These are phyloP conservation scores for Arctostaphylos glauca DNA, from an alignment of 148 eudicot species.

Conservation along the genomic window DNA sequence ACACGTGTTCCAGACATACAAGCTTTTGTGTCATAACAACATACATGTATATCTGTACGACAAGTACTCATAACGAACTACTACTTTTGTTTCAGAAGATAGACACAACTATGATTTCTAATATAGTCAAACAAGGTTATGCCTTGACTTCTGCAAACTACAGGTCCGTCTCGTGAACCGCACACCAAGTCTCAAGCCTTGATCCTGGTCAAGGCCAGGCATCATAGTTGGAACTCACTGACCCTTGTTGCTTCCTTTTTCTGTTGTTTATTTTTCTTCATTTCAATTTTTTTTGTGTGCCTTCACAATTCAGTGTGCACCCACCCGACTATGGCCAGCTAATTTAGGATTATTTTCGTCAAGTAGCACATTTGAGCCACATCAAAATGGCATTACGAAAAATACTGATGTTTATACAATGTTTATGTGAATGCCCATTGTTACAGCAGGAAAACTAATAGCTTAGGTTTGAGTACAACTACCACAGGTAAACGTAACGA, in stretches of 20 bases:
- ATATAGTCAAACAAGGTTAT: not conserved
- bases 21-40: not conserved
- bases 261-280: not conserved
- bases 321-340: not conserved
- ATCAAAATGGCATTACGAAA: not conserved
- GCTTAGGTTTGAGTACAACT: conserved; percentile 36
- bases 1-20: not conserved
- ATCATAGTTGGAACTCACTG: not conserved
- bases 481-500: conserved; percentile 74
- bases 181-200: not conserved
- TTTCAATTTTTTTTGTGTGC: not conserved
- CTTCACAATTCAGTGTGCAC: not conserved
- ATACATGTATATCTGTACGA: not conserved
- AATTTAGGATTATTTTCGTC: not conserved
- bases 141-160: not conserved
- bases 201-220: not conserved
- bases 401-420: not conserved
- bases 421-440: not conserved
- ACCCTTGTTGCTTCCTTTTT: not conserved
- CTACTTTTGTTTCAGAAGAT: not conserved
- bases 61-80: not conserved
- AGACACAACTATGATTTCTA: not conserved
- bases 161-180: not conserved
- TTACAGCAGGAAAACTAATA: conserved; percentile 5
- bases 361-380: not conserved